phyloP scores from a whole-genome alignment of 441 rosid genomes.

The Pelargonium fulgidum region DNA sequence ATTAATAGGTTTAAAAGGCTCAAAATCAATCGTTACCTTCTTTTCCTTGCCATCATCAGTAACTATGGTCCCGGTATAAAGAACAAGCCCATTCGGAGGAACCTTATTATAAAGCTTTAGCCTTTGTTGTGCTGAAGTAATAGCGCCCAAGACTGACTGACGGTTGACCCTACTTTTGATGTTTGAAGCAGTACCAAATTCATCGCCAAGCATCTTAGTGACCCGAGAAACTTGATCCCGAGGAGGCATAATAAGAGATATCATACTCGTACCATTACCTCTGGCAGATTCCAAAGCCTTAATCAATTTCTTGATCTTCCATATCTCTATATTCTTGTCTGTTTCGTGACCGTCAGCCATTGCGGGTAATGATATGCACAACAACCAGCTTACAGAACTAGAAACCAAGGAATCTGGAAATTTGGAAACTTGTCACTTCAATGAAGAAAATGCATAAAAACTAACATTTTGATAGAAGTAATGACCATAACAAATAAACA shows the following conservation, averaged over 20 bases:
- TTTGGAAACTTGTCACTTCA: no score
- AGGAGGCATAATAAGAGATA: conserved; percentile 20
- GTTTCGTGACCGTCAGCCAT: conserved; percentile 13
- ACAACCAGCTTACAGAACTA: no score
- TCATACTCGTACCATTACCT: conserved; percentile 21
- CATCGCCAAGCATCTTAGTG: conserved; percentile 15
- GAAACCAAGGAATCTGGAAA: no score
- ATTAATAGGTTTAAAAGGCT: conserved; percentile 20
- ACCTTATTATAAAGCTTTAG: conserved; percentile 21
- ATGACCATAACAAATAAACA: no score
- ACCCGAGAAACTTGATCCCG: conserved; percentile 19
- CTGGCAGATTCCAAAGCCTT: conserved; percentile 17
- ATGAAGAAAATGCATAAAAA: no score
- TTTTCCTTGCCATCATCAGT: conserved; percentile 19
- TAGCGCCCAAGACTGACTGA: conserved; percentile 15
- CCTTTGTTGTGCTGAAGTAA: conserved; percentile 16
- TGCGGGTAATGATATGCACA: background rate
- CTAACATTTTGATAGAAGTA: no score
- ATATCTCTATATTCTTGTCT: conserved; percentile 17
- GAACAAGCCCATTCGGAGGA: conserved; percentile 20
- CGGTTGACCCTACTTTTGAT: conserved; percentile 23
- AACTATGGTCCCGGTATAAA: conserved; percentile 17
- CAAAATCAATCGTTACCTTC: conserved; percentile 23
- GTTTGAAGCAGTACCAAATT: conserved; percentile 21
- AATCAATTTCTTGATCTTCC: conserved; percentile 25